A percentile compares a stretch with the other conserved stretches of the same genome.
Conservation (phyloP, 257 asterid species). For the Scutellaria galericulata region DNA sequence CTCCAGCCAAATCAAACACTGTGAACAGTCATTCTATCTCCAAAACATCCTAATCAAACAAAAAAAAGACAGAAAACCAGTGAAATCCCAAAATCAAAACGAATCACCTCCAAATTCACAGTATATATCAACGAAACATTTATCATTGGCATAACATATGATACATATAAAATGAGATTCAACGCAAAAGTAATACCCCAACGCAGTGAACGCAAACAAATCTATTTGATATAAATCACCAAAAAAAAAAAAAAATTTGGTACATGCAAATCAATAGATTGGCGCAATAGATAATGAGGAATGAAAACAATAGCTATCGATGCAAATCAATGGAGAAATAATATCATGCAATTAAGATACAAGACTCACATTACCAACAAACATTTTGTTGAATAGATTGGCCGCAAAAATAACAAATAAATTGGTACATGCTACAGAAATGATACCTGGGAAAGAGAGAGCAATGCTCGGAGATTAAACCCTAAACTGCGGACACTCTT, state of each 20-base stretch:
- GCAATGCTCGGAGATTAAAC: constrained; percentile 23
- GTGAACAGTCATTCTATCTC: constrained; percentile 30
- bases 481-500: constrained; percentile 31
- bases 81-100: constrained; percentile 3
- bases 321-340: constrained; percentile 30
- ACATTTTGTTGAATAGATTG: background rate
- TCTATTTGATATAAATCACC: background rate
- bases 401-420: constrained; percentile 17
- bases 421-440: background rate
- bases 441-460: constrained; percentile 32
- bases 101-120: background rate
- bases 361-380: background rate
- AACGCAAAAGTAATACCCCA: background rate
- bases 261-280: too few species aligned
- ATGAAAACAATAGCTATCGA: background rate
- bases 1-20: constrained; percentile 36
- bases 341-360: constrained; percentile 6
- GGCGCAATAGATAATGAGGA: background rate
- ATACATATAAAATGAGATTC: background rate
- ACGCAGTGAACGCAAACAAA: constrained; percentile 22
- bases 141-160: background rate
- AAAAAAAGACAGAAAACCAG: constrained; percentile 18
- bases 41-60: constrained; percentile 40
- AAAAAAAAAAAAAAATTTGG: too few species aligned
- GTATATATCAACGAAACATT: background rate